A percentile compares a stretch with the other conserved stretches of the same genome.
phyloP scores from a whole-genome alignment of 805 yeast genomes.

The Wickerhamiella parazyma region DNA sequence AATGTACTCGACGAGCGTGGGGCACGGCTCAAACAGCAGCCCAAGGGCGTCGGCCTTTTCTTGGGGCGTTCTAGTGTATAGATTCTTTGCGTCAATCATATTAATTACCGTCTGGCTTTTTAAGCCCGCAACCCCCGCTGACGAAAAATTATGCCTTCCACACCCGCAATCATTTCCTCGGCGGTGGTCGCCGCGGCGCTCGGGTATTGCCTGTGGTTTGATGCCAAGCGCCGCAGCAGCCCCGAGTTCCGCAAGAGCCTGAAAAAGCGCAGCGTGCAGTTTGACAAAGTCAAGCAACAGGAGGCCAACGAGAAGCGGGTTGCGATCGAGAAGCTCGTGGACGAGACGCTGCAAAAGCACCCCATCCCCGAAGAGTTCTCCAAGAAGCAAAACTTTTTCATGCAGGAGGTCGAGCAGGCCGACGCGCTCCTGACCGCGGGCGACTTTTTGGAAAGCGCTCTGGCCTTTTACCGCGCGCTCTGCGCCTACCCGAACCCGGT shows the following conservation, averaged over 20 bases:
- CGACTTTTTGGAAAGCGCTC: conserved; percentile 54
- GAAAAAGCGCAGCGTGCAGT: conserved; percentile 48
- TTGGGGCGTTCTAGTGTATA: background rate
- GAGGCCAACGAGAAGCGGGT: conserved; percentile 42
- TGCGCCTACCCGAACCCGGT: conserved; percentile 91
- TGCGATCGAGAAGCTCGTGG: conserved; percentile 46
- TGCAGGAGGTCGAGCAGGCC: conserved; percentile 71
- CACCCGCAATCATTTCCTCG: conserved; percentile 22
- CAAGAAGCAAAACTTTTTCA: conserved; percentile 66
- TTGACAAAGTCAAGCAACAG: conserved; percentile 42
- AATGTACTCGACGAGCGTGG: conserved; percentile 30
- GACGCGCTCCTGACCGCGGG: conserved; percentile 67
- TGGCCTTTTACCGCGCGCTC: conserved; percentile 84
- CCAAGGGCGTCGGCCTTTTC: conserved; percentile 31
- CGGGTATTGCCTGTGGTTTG: conserved; percentile 73
- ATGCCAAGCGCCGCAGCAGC: conserved; percentile 75
- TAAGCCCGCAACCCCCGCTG: background rate
- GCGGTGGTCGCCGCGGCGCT: conserved; percentile 24
- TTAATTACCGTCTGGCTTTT: too few relatives aligned
- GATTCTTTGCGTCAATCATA: conserved; percentile 4
- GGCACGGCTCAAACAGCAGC: conserved; percentile 55
- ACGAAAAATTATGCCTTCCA: conserved; percentile 22
- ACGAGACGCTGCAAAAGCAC: conserved; percentile 47
- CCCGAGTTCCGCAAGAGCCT: conserved; percentile 69
- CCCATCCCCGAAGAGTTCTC: conserved; percentile 62